These are phyloP conservation scores for Populus trichocarpa DNA, from an alignment of 441 rosid genomes.

Conservation along the genomic window DNA sequence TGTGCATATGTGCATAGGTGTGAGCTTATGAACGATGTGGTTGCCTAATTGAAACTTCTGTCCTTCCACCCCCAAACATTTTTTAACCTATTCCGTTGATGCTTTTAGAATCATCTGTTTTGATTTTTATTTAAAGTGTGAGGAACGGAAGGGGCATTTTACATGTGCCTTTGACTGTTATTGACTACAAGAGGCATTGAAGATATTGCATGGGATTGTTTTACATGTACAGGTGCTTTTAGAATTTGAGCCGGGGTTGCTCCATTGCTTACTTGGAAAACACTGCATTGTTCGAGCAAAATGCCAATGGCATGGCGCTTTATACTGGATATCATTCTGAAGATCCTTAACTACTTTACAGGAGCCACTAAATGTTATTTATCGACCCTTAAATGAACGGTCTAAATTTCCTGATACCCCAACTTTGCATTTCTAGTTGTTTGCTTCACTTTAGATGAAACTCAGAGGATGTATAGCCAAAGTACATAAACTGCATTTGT, in stretches of 20 bases:
- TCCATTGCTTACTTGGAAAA: background rate
- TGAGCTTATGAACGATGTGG: background rate
- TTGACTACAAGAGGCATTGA: background rate
- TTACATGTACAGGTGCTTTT: background rate
- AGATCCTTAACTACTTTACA: background rate
- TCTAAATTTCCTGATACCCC: background rate
- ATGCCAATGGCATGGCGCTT: background rate
- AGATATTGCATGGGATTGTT: background rate
- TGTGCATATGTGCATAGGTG: background rate
- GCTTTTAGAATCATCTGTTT: background rate
- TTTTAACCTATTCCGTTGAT: background rate
- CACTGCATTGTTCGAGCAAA: background rate
- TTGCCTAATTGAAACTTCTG: background rate
- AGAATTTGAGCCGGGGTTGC: background rate
- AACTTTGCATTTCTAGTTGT: background rate
- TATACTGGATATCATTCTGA: background rate
- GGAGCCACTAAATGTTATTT: background rate
- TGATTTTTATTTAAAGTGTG: background rate
- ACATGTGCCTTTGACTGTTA: background rate
- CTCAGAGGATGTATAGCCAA: background rate
- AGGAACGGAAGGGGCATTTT: background rate
- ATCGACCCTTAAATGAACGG: background rate
- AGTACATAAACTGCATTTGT: background rate
- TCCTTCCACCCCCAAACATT: background rate
- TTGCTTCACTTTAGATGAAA: background rate